These are phyloP conservation scores for Macrolepiota fuliginosa DNA, from an alignment of 768 basidiomycete genomes.

Conservation along the genomic window DNA sequence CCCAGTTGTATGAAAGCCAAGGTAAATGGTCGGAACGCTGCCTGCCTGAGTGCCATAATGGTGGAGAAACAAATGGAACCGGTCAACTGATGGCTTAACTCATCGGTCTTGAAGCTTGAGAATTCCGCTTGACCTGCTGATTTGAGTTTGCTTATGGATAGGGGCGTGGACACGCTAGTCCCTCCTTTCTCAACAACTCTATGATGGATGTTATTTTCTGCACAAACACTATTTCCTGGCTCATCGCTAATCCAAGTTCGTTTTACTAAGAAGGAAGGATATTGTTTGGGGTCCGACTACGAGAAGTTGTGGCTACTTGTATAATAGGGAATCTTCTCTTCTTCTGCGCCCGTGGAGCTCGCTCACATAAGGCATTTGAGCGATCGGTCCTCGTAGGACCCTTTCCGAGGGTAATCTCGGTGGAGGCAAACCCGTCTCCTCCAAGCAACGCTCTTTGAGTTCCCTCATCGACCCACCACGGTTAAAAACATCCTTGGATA, in stretches of 20 bases:
- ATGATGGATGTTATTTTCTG: too few relatives aligned
- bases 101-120: background rate
- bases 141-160: background rate
- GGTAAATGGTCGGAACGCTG: constrained; percentile 65
- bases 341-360: constrained; percentile 20
- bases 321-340: constrained; percentile 17
- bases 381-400: constrained; percentile 20
- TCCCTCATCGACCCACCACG: constrained; percentile 25
- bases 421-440: constrained; percentile 23
- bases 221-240: too few relatives aligned
- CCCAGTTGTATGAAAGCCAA: constrained; percentile 92
- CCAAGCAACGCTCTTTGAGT: constrained; percentile 18
- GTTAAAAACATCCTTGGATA: constrained; percentile 19
- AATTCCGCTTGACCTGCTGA: background rate
- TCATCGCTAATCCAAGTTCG: too few relatives aligned
- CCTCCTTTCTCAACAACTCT: too few relatives aligned
- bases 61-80: background rate
- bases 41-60: constrained; percentile 5
- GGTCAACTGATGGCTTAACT: background rate
- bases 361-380: constrained; percentile 16
- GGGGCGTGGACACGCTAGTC: too few relatives aligned
- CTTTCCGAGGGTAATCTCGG: constrained; percentile 22
- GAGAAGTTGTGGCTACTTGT: background rate
- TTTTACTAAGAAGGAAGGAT: background rate
- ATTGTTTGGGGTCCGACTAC: background rate